Percentiles rank a stretch among this genome's conserved stretches.
Conservation (phyloP, 257 asterid genomes). For the Nicotiana paniculata region DNA sequence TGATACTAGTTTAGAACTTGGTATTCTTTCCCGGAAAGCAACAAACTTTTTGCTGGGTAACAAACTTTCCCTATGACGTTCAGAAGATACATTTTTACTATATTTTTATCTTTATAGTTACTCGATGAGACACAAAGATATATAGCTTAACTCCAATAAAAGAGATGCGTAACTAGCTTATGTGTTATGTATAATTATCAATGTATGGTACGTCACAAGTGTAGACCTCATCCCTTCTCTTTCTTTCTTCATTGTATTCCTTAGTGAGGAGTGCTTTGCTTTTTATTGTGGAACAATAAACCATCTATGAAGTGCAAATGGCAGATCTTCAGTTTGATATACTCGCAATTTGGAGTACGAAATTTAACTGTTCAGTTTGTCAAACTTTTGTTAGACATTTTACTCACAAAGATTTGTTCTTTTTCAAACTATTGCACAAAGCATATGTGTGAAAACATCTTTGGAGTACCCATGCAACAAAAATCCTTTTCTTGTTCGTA, state of each 20-base stretch:
- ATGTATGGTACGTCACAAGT: neutral
- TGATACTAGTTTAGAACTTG: conserved; percentile 57
- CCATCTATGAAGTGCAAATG: neutral
- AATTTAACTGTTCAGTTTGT: neutral
- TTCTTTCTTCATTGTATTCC: neutral
- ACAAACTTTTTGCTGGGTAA: conserved; percentile 82
- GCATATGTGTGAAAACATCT: neutral
- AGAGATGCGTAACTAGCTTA: neutral
- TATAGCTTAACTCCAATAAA: neutral
- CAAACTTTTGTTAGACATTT: neutral
- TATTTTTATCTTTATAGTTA: neutral
- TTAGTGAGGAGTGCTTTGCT: neutral
- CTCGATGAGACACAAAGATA: neutral
- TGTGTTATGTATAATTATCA: neutral
- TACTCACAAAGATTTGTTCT: neutral
- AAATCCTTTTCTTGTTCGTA: neutral
- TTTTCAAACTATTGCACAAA: neutral
- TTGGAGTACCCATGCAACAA: neutral
- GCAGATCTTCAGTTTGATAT: neutral
- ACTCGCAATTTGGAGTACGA: neutral
- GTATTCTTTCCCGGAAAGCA: conserved; percentile 61
- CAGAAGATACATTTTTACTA: neutral
- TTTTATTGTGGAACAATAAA: neutral
- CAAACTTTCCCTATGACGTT: neutral
- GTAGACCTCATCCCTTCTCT: neutral